Base-by-base conservation (phyloP, 2,329 filamentous ascomycete species). In the Clarireedia hainanense region DNA sequence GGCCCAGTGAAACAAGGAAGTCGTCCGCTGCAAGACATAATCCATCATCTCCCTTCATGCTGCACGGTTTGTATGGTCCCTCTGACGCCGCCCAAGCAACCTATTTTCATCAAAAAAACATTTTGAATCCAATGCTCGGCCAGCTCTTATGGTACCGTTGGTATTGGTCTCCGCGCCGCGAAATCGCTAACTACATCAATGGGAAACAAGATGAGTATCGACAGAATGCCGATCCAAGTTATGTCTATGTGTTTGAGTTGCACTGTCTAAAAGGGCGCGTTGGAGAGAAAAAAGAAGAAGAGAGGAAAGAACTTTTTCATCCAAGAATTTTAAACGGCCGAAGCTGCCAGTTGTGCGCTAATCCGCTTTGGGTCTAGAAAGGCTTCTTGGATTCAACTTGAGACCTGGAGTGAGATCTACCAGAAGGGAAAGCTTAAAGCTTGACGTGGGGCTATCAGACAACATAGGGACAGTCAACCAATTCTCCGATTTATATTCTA, bases 31-130 rank as follows among this genome's bases (percentile, higher is more conserved):
- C 37, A 14, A 40, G 14, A 12, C 27, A 40, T 5, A 9, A 9
- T 9, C 17, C 9, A n/a, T 40, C 37, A 2, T 7, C 37, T 40
- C 14, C 17, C 14, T 50, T 12, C 17, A 37, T 27, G 2, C n/a
- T 40, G 24, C 48, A 24, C 20, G 2, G 20, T 20, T 20, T 91
- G 86, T 91, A 67, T 76, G 84, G 80, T 80, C 75, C 85, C 83
- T 91, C 87, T 91, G 88, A 91, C 87, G 84, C 88, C 82, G 85
- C 83, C 85, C 80, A 80, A 80, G 81, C 82, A 87, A 89, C 75
- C 61, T 63, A 60, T 68, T 67, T 61, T 67, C 57, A 42, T 42
- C 39, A 42, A 42, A 42, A 52, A 5, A 34, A 34, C 20, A 20
- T 20, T 34, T 34, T 60, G 55, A 63, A 71, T 72, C 69, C 52